Base-by-base conservation (phyloP, 2,329 filamentous ascomycete species). In the Colletotrichum tanaceti region DNA sequence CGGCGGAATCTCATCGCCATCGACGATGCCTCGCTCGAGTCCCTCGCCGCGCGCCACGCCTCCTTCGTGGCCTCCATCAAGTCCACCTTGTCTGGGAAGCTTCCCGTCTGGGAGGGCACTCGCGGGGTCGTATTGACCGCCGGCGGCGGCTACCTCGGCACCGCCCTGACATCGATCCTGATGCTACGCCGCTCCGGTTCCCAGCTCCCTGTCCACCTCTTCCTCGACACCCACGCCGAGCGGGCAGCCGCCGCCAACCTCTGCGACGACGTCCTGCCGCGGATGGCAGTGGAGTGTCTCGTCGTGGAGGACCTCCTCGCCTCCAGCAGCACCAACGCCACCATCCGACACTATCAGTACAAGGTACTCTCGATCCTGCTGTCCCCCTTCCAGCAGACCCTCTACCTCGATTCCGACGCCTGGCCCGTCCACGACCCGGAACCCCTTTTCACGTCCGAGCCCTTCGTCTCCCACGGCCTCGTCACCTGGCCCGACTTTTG, bases 401-500 rank as follows among this genome's bases (percentile, higher is more conserved):
- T 89, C 20, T 88, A 87, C 75, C 82, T 89, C 73, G 87, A 89
- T 72, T 84, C 85, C 63, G 86, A 89, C 72, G 82, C 81, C 69
- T 87, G 88, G 72, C 85, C 86, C 5, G 66, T 79, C 39, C 70
- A 71, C 64, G 76, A 75, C 58, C 77, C 78, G 0, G 76, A 79
- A 14, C 68, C 75, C 4, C 75, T 89, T 16, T 85, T 89, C 71
- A 76, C 81, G n/a, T 77, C 79, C 1, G 82, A 86, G 44, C 85
- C 85, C 0, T 89, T 85, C 74, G 79, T 72, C 6, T 82, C 83
- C 2, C 81, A 80, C 1, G 87, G 87, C 16, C 76, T 89, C 60
- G 79, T 89, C 18, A 82, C 83, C 18, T 89, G 86, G 86, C 86
- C 87, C 18, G 87, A 89, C 73, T 86, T 82, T 73, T 86, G 82